Conservation (phyloP, 129 eudicot genomes). For the Tanacetum coccineum region DNA sequence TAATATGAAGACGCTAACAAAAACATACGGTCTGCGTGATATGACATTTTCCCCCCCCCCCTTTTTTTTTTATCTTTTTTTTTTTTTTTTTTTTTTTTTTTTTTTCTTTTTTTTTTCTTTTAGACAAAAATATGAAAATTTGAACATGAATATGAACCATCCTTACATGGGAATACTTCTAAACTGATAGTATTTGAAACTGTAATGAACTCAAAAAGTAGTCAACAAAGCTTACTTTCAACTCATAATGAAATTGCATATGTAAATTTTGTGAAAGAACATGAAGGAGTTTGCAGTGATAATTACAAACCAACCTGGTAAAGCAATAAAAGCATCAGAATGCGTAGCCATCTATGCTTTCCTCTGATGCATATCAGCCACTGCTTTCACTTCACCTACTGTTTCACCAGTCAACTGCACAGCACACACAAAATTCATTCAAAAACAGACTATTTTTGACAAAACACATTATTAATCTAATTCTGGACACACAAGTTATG, state of each 20-base stretch:
- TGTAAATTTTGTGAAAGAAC: conserved; percentile 22
- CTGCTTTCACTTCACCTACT: conserved; percentile 99
- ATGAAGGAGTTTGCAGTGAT: conserved; percentile 16
- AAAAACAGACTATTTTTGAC: conserved; percentile 5
- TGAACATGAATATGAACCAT: neutral
- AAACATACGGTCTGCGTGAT: neutral
- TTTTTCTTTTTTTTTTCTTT: no score
- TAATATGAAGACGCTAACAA: neutral
- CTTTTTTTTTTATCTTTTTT: no score
- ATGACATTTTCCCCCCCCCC: neutral
- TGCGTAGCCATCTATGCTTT: conserved; percentile 99
- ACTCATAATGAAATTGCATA: conserved; percentile 14
- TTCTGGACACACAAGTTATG: no score
- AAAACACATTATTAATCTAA: neutral
- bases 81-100: no score
- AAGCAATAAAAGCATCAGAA: conserved; percentile 99
- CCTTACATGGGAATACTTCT: neutral
- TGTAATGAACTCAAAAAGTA: no score
- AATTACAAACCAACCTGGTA: conserved; percentile 66
- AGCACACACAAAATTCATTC: neutral
- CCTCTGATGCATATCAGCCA: conserved; percentile 99
- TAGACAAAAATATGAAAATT: neutral
- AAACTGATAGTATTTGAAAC: no score
- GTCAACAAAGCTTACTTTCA: conserved; percentile 10
- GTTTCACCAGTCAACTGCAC: conserved; percentile 97